Conservation (phyloP, 1,284 basidiomycete genomes). For the Ceratobasidium sp. region DNA sequence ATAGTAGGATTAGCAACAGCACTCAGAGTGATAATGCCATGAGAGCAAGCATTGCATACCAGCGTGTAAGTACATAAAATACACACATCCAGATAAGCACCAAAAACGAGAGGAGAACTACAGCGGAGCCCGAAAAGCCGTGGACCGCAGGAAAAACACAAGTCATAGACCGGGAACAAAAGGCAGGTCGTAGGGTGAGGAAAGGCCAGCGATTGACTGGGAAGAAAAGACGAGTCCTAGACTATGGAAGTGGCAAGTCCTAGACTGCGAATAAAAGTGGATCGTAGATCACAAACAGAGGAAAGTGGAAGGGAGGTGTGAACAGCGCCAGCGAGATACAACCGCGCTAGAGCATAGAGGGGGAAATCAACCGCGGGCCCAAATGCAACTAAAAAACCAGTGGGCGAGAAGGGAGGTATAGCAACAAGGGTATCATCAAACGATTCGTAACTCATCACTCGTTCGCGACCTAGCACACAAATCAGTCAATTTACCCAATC, state of each 20-base stretch:
- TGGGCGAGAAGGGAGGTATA: conserved; percentile 20
- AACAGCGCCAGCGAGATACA: background rate
- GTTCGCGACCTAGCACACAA: conserved; percentile 8
- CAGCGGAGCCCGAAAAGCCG: background rate
- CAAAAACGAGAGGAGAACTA: background rate
- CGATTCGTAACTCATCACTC: too few relatives aligned
- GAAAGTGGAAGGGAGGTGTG: background rate
- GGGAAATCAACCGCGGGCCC: too few relatives aligned
- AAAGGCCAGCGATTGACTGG: too few relatives aligned
- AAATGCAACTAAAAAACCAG: too few relatives aligned
- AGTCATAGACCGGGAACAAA: too few relatives aligned
- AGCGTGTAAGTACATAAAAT: conserved; percentile 31
- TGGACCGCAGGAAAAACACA: background rate
- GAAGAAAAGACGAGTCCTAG: conserved; percentile 14
- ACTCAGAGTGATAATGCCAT: too few relatives aligned
- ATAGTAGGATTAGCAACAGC: too few relatives aligned
- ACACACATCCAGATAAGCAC: conserved; percentile 33
- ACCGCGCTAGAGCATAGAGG: background rate
- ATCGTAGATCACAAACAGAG: background rate
- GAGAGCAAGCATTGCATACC: background rate
- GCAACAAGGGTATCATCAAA: conserved; percentile 23
- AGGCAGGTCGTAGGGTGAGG: too few relatives aligned
- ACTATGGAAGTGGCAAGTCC: conserved; percentile 2
- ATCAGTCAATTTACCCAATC: background rate
- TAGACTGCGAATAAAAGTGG: background rate